Evolutionary conservation across 495 filamentous ascomycete species (phyloP).

Genomic region (Trichoderma parareesei): DNA sequence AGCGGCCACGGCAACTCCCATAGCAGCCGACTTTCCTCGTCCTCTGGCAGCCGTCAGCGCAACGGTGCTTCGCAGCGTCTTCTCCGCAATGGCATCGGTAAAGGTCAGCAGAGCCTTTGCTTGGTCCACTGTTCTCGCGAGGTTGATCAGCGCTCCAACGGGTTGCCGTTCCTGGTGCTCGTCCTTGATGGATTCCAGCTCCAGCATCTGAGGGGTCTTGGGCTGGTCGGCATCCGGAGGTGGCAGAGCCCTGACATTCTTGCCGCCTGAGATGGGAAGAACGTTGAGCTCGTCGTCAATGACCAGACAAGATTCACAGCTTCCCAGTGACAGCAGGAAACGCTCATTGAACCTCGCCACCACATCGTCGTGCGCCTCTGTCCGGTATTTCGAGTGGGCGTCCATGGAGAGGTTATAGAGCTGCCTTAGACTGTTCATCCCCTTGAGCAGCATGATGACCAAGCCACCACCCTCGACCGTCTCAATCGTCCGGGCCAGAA

Average conservation of each 20-base stretch:
- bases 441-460: slow-evolving; percentile 83
- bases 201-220: slow-evolving; percentile 57
- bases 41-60: slow-evolving; percentile 90
- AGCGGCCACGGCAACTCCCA: slow-evolving; percentile 89
- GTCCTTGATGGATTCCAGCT: slow-evolving; percentile 82
- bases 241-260: slow-evolving; percentile 76
- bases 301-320: slow-evolving; percentile 89
- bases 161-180: slow-evolving; percentile 76
- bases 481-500: slow-evolving; percentile 90
- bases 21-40: slow-evolving; percentile 91
- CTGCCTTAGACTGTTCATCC: slow-evolving; percentile 96
- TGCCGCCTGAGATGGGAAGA: slow-evolving; percentile 91
- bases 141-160: slow-evolving; percentile 69
- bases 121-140: slow-evolving; percentile 89
- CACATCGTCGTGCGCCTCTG: slow-evolving; percentile 94
- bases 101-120: slow-evolving; percentile 92
- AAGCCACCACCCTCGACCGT: slow-evolving; percentile 96
- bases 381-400: slow-evolving; percentile 91
- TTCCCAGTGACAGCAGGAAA: slow-evolving; percentile 89
- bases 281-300: slow-evolving; percentile 98
- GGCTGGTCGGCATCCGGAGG: slow-evolving; percentile 60
- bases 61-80: slow-evolving; percentile 88
- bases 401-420: slow-evolving; percentile 98
- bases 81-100: slow-evolving; percentile 92
- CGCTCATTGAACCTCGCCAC: slow-evolving; percentile 95